Percentiles rank a stretch among this genome's conserved stretches.
Evolutionary conservation across 306 rosid species (phyloP).

Genomic region (Carpinus viminea): DNA sequence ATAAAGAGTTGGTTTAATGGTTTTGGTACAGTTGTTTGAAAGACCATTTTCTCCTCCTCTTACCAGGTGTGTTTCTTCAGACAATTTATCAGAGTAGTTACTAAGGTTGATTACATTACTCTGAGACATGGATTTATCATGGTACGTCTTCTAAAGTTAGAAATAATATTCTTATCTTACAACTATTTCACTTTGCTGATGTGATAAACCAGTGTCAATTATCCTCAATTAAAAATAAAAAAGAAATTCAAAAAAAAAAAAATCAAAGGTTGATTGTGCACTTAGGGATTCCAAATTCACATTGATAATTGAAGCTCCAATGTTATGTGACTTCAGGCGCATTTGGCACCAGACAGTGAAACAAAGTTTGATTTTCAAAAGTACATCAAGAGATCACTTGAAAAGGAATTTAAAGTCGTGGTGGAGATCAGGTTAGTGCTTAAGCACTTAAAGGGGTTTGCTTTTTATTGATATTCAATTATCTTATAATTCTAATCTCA

Average conservation of each 20-base stretch:
- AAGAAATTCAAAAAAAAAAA: too few relatives aligned
- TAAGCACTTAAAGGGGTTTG: neutral
- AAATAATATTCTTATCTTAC: too few relatives aligned
- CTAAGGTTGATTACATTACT: conserved; percentile 69
- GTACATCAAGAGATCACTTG: conserved; percentile 77
- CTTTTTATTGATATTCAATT: conserved; percentile 14
- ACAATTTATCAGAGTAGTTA: conserved; percentile 69
- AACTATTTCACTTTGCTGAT: too few relatives aligned
- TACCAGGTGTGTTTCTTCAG: conserved; percentile 81
- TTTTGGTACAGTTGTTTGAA: neutral
- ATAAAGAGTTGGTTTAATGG: neutral
- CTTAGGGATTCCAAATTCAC: neutral
- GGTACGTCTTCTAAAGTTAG: conserved; percentile 53
- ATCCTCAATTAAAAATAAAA: too few relatives aligned
- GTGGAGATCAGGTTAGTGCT: conserved; percentile 72
- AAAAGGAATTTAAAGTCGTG: conserved; percentile 77
- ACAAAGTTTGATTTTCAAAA: conserved; percentile 68
- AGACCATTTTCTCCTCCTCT: neutral
- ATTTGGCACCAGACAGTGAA: conserved; percentile 64
- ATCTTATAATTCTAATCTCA: conserved; percentile 7
- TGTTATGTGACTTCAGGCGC: conserved; percentile 59
- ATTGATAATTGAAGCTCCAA: neutral
- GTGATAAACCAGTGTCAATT: too few relatives aligned
- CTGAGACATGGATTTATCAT: conserved; percentile 81
- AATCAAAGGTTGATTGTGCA: too few relatives aligned